Percentiles rank a stretch among this genome's conserved stretches.
Evolutionary conservation across 2,329 filamentous ascomycete genomes (phyloP).

Genomic region (Ustilaginoidea virens): DNA sequence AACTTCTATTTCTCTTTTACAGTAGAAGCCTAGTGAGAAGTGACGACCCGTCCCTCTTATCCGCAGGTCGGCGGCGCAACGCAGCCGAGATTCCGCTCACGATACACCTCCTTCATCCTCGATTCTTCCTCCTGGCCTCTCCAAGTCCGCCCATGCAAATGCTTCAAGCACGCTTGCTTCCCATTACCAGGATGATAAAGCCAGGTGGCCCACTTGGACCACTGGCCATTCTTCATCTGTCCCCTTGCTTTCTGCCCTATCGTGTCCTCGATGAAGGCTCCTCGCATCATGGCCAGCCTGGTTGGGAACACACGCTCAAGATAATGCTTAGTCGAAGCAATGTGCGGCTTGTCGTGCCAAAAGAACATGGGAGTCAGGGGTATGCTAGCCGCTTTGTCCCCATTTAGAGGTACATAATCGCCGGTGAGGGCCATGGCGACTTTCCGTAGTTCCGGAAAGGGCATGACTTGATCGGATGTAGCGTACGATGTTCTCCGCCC

Average conservation of each 20-base stretch:
- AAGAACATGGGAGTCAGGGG: slow-evolving; percentile 40
- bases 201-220: slow-evolving; percentile 39
- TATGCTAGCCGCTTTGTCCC: slow-evolving; percentile 11
- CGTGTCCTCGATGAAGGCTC: slow-evolving; percentile 41
- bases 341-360: slow-evolving; percentile 43
- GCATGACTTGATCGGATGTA: slow-evolving; percentile 26
- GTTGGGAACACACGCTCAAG: slow-evolving; percentile 32
- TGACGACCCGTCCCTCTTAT: too few species aligned
- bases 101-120: slow-evolving; percentile 1
- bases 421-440: slow-evolving; percentile 26
- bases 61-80: too few species aligned
- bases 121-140: slow-evolving; percentile 16
- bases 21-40: too few species aligned
- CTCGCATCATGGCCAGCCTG: slow-evolving; percentile 31
- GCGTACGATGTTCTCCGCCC: slow-evolving; percentile 36
- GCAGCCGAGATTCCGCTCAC: slow-evolving; percentile 2
- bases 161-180: slow-evolving; percentile 27
- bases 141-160: slow-evolving; percentile 36
- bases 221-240: slow-evolving; percentile 39
- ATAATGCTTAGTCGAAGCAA: slow-evolving; percentile 34
- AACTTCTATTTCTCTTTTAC: too few species aligned
- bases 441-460: slow-evolving; percentile 24
- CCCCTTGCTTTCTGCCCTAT: slow-evolving; percentile 37
- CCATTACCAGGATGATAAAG: slow-evolving; percentile 35
- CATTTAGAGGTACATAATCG: slow-evolving; percentile 15